Evolutionary conservation across 2,329 filamentous ascomycete genomes (phyloP), one percentile per base, ranked within the genome.

Genomic region (Verruconis gallopava): DNA sequence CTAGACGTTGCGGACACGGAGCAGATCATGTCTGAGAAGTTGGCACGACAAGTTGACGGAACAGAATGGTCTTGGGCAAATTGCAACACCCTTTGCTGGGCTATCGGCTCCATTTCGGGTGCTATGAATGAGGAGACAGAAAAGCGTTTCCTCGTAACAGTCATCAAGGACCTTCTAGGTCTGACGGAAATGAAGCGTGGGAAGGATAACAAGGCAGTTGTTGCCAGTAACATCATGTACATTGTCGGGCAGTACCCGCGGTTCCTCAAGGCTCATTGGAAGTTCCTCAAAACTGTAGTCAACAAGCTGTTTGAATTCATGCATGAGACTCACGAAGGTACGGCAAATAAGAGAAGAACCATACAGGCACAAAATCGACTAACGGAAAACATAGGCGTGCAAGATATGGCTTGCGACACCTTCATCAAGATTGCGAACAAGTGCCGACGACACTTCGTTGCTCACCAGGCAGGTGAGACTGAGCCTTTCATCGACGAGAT

Each of bases 301-400:
- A 98, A 98, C 67, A 98, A 98, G 69, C 74, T 98, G 4, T 98
- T 98, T 55, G 91, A 98, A 66, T 98, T 98, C 59, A 98, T 98
- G 91, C 91, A 98, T 61, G 91, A 98, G 64, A 96, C 91, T 1
- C 91, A 98, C 56, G 91, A 98, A 68, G 91, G 84, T 79, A 63
- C 53, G 72, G 19, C 15, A 9, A 40, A 12, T 14, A n/a, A 5
- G n/a, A 32, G 20, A 28, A 60, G 44, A 4, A 40, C 37, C 12
- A 13, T 21, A n/a, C 6, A 25, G 4, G 9, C 19, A 3, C 4
- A 42, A 4, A 21, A 11, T 25, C 9, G 14, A 33, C 37, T 18
- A 34, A 35, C 4, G 22, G 36, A 18, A 13, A 13, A 21, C 18
- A 15, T 20, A 82, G 79, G 85, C 68, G 91, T 98, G 19, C 93